These are phyloP conservation scores for Eucalyptus erythrocorys DNA, from an alignment of 345 rosid genomes.

Conservation along the genomic window DNA sequence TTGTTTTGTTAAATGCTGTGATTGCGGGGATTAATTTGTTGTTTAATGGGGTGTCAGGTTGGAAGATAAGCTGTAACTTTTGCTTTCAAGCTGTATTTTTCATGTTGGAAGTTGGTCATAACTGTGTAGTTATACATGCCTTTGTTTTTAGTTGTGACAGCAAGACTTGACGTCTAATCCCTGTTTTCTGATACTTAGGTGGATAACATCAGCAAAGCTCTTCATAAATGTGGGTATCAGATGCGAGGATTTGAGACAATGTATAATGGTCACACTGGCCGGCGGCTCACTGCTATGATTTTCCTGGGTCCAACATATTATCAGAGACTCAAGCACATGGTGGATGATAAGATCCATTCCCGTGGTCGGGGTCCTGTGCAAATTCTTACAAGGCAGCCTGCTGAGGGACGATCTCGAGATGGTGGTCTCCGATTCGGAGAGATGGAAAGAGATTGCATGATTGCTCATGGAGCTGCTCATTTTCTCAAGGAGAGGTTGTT, in stretches of 20 bases:
- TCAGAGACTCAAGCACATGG: conserved; percentile 97
- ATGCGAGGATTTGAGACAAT: conserved; percentile 98
- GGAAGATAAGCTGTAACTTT: neutral
- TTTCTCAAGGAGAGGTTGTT: conserved; percentile 92
- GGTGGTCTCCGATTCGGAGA: conserved; percentile 98
- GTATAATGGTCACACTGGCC: conserved; percentile 97
- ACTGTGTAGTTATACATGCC: neutral
- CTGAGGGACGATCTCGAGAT: conserved; percentile 96
- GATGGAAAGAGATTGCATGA: conserved; percentile 98
- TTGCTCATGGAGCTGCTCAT: conserved; percentile 94
- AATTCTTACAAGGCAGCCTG: conserved; percentile 94
- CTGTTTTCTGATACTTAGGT: conserved; percentile 27
- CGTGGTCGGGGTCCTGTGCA: conserved; percentile 98
- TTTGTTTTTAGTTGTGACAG: neutral
- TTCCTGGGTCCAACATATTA: conserved; percentile 98
- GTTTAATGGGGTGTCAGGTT: neutral
- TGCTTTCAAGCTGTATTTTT: neutral
- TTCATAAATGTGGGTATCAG: conserved; percentile 96
- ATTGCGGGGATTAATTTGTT: neutral
- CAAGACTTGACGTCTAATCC: neutral
- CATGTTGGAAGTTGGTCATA: neutral
- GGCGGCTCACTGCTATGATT: conserved; percentile 77
- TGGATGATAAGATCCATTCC: conserved; percentile 95
- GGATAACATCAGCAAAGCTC: conserved; percentile 97
- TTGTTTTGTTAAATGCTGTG: neutral